Evolutionary conservation across 345 rosid species (phyloP), one percentile per base, ranked within the genome.

Genomic region (Microcos paniculata): DNA sequence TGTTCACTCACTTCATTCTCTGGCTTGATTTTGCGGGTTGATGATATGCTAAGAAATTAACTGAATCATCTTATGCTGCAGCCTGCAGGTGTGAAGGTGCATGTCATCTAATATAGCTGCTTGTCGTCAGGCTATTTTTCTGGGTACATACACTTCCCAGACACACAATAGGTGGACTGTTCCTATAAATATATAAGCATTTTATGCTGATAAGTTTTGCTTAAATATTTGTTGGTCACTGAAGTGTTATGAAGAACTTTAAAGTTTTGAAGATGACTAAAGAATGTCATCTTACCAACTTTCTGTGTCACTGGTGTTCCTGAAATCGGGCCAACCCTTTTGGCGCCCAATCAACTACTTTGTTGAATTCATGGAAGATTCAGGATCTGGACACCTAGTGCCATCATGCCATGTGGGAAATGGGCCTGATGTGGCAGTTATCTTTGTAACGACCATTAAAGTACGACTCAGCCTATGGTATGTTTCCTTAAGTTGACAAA

Each of bases 351-450:
- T 24, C 52, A 15, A 6, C n/a, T 4, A 26, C 33, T 24, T 24
- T 67, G 55, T 45, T 67, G 16, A 67, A 46, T 18, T 46, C 46
- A 33, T 49, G 30, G 61, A 70, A 70, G 61, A 30, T 19, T 53
- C 59, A 70, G 14, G 42, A 69, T 70, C 23, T 51, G 24, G 57
- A 49, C 42, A 8, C 73, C 19, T 40, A 16, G 23, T 23, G 75
- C 38, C 5, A 8, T 67, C 65, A 72, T 40, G 78, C 58, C 40
- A 18, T 78, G 43, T 45, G 61, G 23, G 77, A 15, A 65, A 46
- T 33, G 68, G 21, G 9, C 48, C 67, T 67, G 56, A 71, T 43
- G 56, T 66, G 74, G 78, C 74, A 38, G 52, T 56, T 53, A 33
- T 19, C 52, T 59, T 38, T 67, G 24, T 24, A 35, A 61, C 70